Evolutionary conservation across 75 land plant genomes (phyloP), one percentile per base, ranked within the genome.

Genomic region (Pinus albicaulis): DNA sequence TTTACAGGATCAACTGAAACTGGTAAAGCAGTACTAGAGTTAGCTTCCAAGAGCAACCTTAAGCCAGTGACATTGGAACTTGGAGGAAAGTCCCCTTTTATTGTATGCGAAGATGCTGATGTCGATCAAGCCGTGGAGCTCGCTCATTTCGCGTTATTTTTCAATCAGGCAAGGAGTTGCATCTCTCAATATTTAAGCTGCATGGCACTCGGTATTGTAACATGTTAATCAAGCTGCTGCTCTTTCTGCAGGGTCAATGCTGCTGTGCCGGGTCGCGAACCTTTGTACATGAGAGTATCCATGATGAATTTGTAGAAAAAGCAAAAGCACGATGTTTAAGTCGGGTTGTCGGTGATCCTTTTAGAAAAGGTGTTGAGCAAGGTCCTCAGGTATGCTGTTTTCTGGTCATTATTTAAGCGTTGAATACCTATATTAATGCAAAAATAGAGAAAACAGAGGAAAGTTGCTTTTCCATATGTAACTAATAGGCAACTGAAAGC

Each of bases 231-330:
- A 48, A 48, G 53, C 53, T 12, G 2, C 53, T 10, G 53, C 53
- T 48, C 53, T 48, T 48, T 48, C 53, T 48, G 19, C 60, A 82
- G 84, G 89, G 89, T 20, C 89, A 87, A 75, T 85, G 88, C 69
- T 87, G 89, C 55, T 85, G 88, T 74, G 89, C 89, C 13, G 89
- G 89, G 15, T 87, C 87, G 0, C 80, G 89, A 25, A 87, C 89
- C 6, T 87, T 81, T 79, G 89, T 87, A 20, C 89, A 87, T 63
- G 89, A 87, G 63, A 85, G 81, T 23, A 63, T 85, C 56, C 79
- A 87, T 70, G 89, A 87, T 63, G 89, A 87, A 75, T 87, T 78
- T 71, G 78, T 87, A 69, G 89, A 87, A 60, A 87, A 87, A 58
- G 79, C 89, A 66, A 87, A 85, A 41, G 81, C 62, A 2, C 76